phyloP scores from a whole-genome alignment of 176 grass and related monocot genomes.

The Alopecurus myosuroides region DNA sequence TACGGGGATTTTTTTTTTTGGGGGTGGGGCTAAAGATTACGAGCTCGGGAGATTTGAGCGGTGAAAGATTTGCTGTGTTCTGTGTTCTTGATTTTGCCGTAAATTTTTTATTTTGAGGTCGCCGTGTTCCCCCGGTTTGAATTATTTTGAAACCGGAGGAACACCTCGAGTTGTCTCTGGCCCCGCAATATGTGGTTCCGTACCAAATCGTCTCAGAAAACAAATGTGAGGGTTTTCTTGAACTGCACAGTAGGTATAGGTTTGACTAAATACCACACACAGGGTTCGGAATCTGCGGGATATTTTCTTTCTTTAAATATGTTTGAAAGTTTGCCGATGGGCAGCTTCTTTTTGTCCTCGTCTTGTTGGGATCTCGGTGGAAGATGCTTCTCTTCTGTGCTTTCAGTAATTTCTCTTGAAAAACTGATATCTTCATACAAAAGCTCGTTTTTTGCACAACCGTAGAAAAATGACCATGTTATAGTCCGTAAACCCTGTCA shows the following conservation, averaged over 20 bases:
- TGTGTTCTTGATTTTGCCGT: background rate
- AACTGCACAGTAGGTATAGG: background rate
- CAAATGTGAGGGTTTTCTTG: background rate
- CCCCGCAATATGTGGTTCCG: background rate
- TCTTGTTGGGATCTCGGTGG: background rate
- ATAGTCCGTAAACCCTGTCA: background rate
- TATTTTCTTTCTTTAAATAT: background rate
- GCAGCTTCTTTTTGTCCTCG: conserved; percentile 16
- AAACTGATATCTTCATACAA: background rate
- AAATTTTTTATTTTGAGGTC: background rate
- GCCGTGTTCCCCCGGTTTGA: background rate
- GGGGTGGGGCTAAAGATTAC: background rate
- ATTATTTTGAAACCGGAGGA: background rate
- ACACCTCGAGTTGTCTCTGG: background rate
- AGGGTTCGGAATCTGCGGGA: background rate
- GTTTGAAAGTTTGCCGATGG: background rate
- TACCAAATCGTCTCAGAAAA: background rate
- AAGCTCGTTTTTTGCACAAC: background rate
- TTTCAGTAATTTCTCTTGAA: background rate
- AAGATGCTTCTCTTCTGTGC: conserved; percentile 4
- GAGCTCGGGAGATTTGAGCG: background rate
- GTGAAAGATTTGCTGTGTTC: no score
- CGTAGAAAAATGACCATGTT: background rate
- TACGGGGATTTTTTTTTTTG: background rate
- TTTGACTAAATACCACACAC: background rate